Evolutionary conservation across 2,329 filamentous ascomycete species (phyloP).

Genomic region (Penicillium oxalicum): DNA sequence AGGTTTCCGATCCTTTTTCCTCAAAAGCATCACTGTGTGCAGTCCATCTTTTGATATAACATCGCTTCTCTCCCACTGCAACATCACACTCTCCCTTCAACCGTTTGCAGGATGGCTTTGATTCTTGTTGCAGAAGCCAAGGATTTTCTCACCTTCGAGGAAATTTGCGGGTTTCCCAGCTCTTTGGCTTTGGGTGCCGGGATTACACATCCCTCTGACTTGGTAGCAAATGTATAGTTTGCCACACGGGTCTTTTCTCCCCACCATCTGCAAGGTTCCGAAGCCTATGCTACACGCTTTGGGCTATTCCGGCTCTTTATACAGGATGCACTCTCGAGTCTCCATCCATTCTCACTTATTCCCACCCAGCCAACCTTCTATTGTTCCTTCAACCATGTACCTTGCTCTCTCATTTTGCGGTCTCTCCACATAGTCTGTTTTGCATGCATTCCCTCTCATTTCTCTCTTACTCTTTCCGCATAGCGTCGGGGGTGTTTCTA

Average conservation of each 20-base stretch:
- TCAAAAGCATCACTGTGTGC: conserved; percentile 6
- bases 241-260: too few relatives aligned
- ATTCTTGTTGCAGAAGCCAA: too few relatives aligned
- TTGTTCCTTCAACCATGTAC: neutral
- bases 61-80: neutral
- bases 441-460: conserved; percentile 21
- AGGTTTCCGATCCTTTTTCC: conserved; percentile 14
- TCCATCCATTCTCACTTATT: neutral
- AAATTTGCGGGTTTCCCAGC: too few relatives aligned
- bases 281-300: too few relatives aligned
- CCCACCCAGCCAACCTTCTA: neutral
- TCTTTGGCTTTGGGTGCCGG: too few relatives aligned
- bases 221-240: too few relatives aligned
- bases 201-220: too few relatives aligned
- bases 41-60: too few relatives aligned
- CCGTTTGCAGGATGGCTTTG: conserved; percentile 3
- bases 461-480: conserved; percentile 25
- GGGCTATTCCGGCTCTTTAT: too few relatives aligned
- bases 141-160: too few relatives aligned
- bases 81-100: conserved; percentile 29
- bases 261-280: too few relatives aligned
- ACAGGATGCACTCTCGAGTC: too few relatives aligned
- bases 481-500: conserved; percentile 33
- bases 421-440: conserved; percentile 18
- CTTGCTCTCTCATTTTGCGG: conserved; percentile 7